phyloP scores from a whole-genome alignment of 768 basidiomycete genomes.

The Podaxis rugospora region DNA sequence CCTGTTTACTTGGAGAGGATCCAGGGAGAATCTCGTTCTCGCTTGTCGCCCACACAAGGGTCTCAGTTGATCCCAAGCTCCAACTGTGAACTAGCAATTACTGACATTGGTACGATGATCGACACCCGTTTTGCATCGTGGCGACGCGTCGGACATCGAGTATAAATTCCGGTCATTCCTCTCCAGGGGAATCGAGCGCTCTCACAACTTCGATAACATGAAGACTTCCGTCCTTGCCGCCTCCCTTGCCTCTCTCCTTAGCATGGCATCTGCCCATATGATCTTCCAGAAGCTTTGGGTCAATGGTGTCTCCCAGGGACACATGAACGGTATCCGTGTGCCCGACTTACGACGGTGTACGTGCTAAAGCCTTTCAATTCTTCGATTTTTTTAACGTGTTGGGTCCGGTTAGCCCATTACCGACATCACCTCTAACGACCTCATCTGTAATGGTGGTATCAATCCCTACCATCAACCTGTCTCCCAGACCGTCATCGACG shows the following conservation, averaged over 20 bases:
- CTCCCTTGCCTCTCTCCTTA: conserved; percentile 24
- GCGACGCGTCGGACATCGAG: not conserved
- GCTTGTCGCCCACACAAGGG: not conserved
- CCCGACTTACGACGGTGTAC: conserved; percentile 41
- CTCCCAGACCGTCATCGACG: conserved; percentile 23
- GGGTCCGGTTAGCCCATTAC: conserved; percentile 5
- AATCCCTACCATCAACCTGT: conserved; percentile 17
- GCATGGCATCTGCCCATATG: conserved; percentile 40
- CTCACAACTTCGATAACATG: conserved; percentile 15
- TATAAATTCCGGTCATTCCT: not conserved
- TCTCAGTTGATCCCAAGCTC: not conserved
- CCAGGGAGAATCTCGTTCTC: too few relatives aligned
- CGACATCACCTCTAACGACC: conserved; percentile 8
- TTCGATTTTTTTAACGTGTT: not conserved
- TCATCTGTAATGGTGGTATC: conserved; percentile 10
- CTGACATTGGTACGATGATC: not conserved
- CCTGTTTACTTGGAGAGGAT: not conserved
- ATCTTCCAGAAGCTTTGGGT: conserved; percentile 55
- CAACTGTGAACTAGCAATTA: not conserved
- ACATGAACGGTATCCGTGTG: conserved; percentile 35
- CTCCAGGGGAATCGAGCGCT: not conserved
- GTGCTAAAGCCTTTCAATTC: conserved; percentile 3
- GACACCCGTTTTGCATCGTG: not conserved
- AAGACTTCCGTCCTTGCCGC: conserved; percentile 20
- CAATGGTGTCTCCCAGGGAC: conserved; percentile 45